Evolutionary conservation across 2,329 filamentous ascomycete species (phyloP), one percentile per base, ranked within the genome.

Genomic region (Exophiala phaeomuriformis): DNA sequence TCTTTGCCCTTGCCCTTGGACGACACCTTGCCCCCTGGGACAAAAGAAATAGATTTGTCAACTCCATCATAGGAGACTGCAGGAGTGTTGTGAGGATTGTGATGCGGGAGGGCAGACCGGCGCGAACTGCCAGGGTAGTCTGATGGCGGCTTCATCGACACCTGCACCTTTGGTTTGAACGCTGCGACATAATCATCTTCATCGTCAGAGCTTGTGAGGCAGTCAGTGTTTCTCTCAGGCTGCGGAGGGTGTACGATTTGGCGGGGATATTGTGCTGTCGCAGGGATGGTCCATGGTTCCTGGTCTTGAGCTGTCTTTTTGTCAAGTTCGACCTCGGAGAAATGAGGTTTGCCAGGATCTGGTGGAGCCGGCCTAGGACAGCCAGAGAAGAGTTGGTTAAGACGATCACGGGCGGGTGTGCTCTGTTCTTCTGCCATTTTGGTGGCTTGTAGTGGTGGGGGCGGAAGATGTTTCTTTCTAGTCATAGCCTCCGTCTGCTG

Each of bases 161-260:
- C 55, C 31, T 49, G 57, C 5, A 54, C 55, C 31, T 49, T 59
- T 44, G 47, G 48, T 46, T 40, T 52, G 47, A 55, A 64, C 32
- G 47, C 48, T 27, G 49, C 37, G n/a, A 61, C 31, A 40, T 64
- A 64, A 19, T 64, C 63, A 48, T 64, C 63, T 19, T 61, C 58
- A 32, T 60, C 59, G 30, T 54, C 55, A 51, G 55, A 53, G 47
- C 49, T 58, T 47, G 50, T 52, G 7, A 48, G 47, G 48, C 47
- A 30, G 29, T 58, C 48, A 4, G 32, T 10, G 5, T 41, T 48
- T 35, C 45, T 35, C 33, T 45, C 32, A 27, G 52, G 36, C 28
- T 52, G 39, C 36, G 43, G 52, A 19, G 39, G 30, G 19, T 37
- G 9, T 27, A 39, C 50, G 49, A 49, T 47, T 31, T 56, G 49